These are phyloP conservation scores for Plenodomus biglobosus DNA, from an alignment of 2,329 filamentous ascomycete genomes.

Conservation along the genomic window DNA sequence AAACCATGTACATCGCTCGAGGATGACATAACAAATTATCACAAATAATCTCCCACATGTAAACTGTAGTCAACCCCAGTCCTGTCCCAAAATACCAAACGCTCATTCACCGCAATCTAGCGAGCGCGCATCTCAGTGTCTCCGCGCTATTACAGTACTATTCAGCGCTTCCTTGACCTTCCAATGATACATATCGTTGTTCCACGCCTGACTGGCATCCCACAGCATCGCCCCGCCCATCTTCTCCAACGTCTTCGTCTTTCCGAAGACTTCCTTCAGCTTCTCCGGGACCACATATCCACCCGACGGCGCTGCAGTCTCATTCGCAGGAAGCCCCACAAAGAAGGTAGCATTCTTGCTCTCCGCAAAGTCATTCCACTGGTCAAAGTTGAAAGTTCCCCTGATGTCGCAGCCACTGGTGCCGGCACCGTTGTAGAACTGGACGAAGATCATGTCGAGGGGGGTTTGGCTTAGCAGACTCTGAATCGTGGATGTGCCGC, in stretches of 20 bases:
- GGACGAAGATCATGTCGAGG: slow-evolving; percentile 57
- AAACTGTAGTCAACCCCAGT: no score
- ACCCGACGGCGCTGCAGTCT: not conserved
- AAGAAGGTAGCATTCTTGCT: slow-evolving; percentile 1
- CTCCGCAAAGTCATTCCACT: slow-evolving; percentile 2
- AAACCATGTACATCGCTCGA: no score
- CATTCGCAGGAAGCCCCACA: slow-evolving; percentile 3
- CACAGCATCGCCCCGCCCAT: slow-evolving; percentile 18
- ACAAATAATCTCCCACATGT: no score
- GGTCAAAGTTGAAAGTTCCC: not conserved
- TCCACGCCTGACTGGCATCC: slow-evolving; percentile 21
- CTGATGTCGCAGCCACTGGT: not conserved
- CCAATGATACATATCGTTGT: slow-evolving; percentile 8
- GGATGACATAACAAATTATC: no score
- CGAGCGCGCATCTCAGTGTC: not conserved
- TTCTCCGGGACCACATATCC: not conserved
- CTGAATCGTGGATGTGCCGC: slow-evolving; percentile 32
- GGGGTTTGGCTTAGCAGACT: slow-evolving; percentile 54
- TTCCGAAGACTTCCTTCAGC: not conserved
- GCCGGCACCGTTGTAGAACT: slow-evolving; percentile 7
- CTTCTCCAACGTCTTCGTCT: not conserved
- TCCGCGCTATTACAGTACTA: not conserved
- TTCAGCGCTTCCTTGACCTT: slow-evolving; percentile 8
- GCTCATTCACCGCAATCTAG: not conserved
- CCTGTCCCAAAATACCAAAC: not conserved